Percentiles rank a stretch among this genome's conserved stretches.
These are phyloP conservation scores for Ceratocystis smalleyi DNA, from an alignment of 2,329 filamentous ascomycete species.

Conservation along the genomic window DNA sequence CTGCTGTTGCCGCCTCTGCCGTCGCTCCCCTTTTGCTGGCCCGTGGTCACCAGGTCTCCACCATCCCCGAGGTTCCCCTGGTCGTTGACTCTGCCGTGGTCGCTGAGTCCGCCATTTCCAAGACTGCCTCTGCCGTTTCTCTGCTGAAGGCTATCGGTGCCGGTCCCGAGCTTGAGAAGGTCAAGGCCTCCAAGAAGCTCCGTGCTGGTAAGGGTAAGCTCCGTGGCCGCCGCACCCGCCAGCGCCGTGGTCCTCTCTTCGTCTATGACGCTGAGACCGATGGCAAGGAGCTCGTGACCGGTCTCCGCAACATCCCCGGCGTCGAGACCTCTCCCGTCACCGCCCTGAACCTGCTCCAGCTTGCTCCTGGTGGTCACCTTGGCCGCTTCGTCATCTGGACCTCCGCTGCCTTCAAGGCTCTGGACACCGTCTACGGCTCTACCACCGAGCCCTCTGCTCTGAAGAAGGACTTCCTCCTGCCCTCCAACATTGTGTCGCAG, in stretches of 20 bases:
- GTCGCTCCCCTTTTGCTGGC: constrained; percentile 88
- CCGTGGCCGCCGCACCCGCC: constrained; percentile 86
- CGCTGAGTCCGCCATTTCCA: constrained; percentile 60
- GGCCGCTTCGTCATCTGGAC: constrained; percentile 99
- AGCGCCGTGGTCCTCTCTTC: constrained; percentile 93
- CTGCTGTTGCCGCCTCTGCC: constrained; percentile 90
- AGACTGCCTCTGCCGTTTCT: constrained; percentile 73
- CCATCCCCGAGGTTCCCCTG: constrained; percentile 89
- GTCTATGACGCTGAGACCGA: constrained; percentile 94
- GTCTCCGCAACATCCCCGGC: constrained; percentile 98
- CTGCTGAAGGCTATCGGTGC: constrained; percentile 89
- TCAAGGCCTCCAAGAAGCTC: constrained; percentile 89
- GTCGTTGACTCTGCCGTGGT: constrained; percentile 87
- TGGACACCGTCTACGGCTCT: constrained; percentile 92
- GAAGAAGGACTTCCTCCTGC: constrained; percentile 98
- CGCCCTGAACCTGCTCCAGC: constrained; percentile 94
- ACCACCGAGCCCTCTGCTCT: constrained; percentile 76
- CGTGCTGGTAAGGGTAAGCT: constrained; percentile 99
- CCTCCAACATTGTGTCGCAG: constrained; percentile 82
- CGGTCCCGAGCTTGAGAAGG: constrained; percentile 82
- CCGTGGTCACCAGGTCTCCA: constrained; percentile 88
- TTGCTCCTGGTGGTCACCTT: constrained; percentile 95
- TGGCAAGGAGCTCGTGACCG: constrained; percentile 81
- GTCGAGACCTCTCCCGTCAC: constrained; percentile 93
- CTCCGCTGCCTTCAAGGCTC: constrained; percentile 86